These are phyloP conservation scores for Lasiosphaeriaceae sp. DNA, from an alignment of 495 filamentous ascomycete genomes.

Conservation along the genomic window DNA sequence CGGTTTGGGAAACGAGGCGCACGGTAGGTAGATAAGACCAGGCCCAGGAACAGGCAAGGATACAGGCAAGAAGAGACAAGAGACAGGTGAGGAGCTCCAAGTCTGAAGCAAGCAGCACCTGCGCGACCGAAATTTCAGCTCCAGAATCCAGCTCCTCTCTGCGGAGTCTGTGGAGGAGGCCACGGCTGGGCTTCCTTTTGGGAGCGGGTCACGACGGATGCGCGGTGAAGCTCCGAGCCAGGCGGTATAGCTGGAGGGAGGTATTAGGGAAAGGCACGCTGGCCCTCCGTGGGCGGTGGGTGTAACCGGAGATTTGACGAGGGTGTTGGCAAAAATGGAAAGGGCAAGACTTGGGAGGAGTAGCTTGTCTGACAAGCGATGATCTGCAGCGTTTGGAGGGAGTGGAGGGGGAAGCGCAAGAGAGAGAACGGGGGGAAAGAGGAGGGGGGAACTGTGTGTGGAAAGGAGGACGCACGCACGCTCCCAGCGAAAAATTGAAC, in stretches of 20 bases:
- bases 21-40: conserved; percentile 1
- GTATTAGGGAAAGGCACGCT: too few relatives aligned
- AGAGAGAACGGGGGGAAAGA: conserved; percentile 2
- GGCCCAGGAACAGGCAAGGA: background rate
- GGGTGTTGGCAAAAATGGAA: conserved; percentile 10
- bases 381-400: conserved; percentile 11
- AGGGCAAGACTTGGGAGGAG: conserved; percentile 1
- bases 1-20: conserved; percentile 9
- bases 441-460: background rate
- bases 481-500: background rate
- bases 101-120: background rate
- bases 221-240: background rate
- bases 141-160: background rate
- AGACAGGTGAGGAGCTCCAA: background rate
- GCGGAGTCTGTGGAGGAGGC: background rate
- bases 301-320: conserved; percentile 3
- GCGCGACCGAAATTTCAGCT: conserved; percentile 7
- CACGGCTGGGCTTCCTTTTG: too few relatives aligned
- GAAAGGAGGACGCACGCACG: background rate
- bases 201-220: background rate
- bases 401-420: background rate
- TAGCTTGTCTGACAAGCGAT: conserved; percentile 14
- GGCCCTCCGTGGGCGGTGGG: background rate
- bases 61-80: background rate
- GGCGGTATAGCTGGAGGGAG: too few relatives aligned